Base-by-base conservation (phyloP, 2,329 filamentous ascomycete species). In the Penicillium sp. region DNA sequence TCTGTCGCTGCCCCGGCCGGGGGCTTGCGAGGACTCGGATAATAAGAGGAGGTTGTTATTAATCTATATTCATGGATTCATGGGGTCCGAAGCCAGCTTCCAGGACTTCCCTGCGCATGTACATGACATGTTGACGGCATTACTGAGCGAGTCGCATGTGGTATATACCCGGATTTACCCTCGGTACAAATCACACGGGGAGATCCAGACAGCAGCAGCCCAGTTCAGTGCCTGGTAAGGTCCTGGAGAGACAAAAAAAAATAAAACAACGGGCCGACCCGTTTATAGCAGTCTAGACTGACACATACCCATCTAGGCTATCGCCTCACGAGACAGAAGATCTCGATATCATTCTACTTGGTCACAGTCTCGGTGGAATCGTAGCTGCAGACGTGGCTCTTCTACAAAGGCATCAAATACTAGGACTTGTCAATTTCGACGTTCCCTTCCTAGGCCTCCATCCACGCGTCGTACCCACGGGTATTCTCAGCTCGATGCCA, bases 321-420 rank as follows among this genome's bases (percentile, higher is more conserved):
- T 79, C 83, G 54, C 91, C 91, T 6, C 90, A 95, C 64, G 88
- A 93, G 71, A 84, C 84, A 24, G 76, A 81, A 3, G 83, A 79
- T 18, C 92, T 91, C 1, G 92, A 97, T 76, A 81, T 95, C 2
- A 80, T 97, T 18, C 79, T 97, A 3, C 78, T 96, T 2, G 92
- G 92, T 1, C 92, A 96, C 71, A 95, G 90, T 37, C 93, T 97
- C 86, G 92, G 92, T 14, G 92, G 92, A 1, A 79, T 97, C 21
- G 73, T 97, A 23, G 85, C 89, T 23, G 90, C 90, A 1, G 92
- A 97, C 64, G 83, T 95, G 23, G 86, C 85, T 2, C 77, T 96
- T 40, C 81, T 89, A 11, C 65, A 74, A 34, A 43, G 85, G 59
- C 90, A 96, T 75, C 83, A 86, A 9, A 89, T 96, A 36, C 73